A percentile compares a stretch with the other conserved stretches of the same genome.
These are phyloP conservation scores for Daldinia concentrica DNA, from an alignment of 495 filamentous ascomycete genomes.

Conservation along the genomic window DNA sequence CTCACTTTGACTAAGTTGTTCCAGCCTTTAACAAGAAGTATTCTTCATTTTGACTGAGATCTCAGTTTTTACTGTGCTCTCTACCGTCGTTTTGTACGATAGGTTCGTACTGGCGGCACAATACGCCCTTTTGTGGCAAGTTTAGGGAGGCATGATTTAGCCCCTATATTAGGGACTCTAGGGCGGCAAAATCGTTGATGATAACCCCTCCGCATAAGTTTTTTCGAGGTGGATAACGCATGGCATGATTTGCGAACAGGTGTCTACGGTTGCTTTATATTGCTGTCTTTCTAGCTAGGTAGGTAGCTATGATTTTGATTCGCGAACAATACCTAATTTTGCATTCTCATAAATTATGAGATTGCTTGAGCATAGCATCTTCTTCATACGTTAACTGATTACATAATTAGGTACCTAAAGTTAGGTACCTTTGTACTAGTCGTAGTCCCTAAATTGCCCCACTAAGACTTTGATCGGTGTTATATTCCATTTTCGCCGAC, in stretches of 20 bases:
- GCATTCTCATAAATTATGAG: background rate
- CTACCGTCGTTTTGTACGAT: background rate
- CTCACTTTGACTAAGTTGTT: background rate
- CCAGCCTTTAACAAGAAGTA: background rate
- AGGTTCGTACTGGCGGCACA: background rate
- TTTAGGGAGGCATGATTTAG: background rate
- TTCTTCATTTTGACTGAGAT: background rate
- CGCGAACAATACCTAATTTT: background rate
- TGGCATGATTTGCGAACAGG: background rate
- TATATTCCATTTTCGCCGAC: background rate
- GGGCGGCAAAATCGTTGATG: background rate
- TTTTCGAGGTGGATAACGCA: background rate
- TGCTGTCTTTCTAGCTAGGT: background rate
- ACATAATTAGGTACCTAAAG: no score
- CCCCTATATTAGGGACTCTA: background rate
- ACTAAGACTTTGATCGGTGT: background rate
- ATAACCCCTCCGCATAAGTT: conserved; percentile 1
- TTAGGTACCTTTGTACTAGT: no score
- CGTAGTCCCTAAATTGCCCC: background rate
- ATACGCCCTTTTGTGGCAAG: background rate
- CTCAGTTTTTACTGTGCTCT: background rate
- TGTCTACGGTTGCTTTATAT: conserved; percentile 3
- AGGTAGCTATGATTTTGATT: background rate
- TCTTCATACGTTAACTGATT: no score
- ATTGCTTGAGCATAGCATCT: no score